These are phyloP conservation scores for Emericellopsis cladophorae DNA, from an alignment of 2,329 filamentous ascomycete species.

Conservation along the genomic window DNA sequence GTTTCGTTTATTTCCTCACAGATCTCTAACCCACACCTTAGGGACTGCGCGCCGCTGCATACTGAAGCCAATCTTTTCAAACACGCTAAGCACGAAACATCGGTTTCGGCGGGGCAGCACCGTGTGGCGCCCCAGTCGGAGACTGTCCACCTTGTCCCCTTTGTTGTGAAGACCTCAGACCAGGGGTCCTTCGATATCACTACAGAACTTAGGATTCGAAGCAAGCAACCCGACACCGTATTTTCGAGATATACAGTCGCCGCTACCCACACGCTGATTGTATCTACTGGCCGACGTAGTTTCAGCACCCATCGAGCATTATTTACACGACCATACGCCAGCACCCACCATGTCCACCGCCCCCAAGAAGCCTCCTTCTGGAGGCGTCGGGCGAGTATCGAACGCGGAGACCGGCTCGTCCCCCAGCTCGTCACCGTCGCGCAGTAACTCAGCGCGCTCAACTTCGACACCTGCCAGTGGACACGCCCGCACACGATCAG, in stretches of 20 bases:
- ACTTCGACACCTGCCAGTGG: slow-evolving; percentile 31
- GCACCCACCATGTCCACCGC: slow-evolving; percentile 30
- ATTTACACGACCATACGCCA: slow-evolving; percentile 1
- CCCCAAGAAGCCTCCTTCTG: slow-evolving; percentile 38
- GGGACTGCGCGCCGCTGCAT: too few species aligned
- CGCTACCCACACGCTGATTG: background rate
- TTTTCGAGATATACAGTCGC: too few species aligned
- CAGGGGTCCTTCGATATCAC: too few species aligned
- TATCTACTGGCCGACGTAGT: background rate
- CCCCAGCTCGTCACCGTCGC: slow-evolving; percentile 23
- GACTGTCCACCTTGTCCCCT: too few species aligned
- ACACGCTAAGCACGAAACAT: background rate
- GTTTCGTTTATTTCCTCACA: too few species aligned
- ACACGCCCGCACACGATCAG: slow-evolving; percentile 48
- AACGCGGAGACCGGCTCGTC: slow-evolving; percentile 22
- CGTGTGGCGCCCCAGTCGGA: background rate
- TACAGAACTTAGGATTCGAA: too few species aligned
- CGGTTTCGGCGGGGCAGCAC: background rate
- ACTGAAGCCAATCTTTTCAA: background rate
- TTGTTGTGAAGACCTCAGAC: too few species aligned
- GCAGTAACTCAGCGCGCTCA: slow-evolving; percentile 24
- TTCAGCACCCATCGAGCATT: background rate
- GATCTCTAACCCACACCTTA: too few species aligned
- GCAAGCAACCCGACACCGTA: too few species aligned
- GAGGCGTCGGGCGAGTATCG: slow-evolving; percentile 31